Evolutionary conservation across 192 early-diverging fungal genomes (phyloP).

Genomic region (Geranomyces michiganensis): DNA sequence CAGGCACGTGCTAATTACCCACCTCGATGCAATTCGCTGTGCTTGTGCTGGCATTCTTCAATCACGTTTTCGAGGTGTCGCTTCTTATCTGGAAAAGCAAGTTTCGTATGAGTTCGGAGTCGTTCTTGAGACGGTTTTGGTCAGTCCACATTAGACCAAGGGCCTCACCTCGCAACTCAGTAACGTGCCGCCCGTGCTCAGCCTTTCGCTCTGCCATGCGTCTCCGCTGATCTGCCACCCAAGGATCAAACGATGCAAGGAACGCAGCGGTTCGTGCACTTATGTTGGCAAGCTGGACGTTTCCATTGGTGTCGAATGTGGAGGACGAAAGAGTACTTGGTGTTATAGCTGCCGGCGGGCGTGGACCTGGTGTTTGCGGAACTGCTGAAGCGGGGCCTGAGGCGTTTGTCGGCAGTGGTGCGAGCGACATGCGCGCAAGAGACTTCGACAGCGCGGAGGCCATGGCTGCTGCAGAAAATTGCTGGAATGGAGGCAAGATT

Average conservation of each 20-base stretch:
- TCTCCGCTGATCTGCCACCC: slow-evolving; percentile 21
- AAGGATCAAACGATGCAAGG: slow-evolving; percentile 21
- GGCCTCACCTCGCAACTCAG: slow-evolving; percentile 3
- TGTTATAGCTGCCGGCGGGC: neutral
- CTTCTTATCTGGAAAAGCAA: no score
- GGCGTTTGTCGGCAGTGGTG: neutral
- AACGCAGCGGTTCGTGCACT: slow-evolving; percentile 16
- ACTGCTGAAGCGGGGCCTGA: neutral
- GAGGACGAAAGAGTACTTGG: no score
- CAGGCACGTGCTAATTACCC: slow-evolving; percentile 8
- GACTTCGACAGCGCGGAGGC: slow-evolving; percentile 11
- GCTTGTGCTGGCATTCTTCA: slow-evolving; percentile 27
- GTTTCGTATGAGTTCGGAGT: neutral
- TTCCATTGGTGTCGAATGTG: neutral
- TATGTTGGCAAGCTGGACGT: slow-evolving; percentile 14
- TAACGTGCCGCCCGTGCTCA: neutral
- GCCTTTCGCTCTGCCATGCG: slow-evolving; percentile 10
- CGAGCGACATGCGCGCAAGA: slow-evolving; percentile 17
- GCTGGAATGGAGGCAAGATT: neutral
- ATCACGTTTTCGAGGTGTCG: slow-evolving; percentile 12
- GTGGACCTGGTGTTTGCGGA: neutral
- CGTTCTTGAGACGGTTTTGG: neutral
- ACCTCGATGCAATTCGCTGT: slow-evolving; percentile 26
- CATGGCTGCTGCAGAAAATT: neutral
- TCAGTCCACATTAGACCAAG: neutral